phyloP scores from a whole-genome alignment of 371 early-diverging fungal species.

The Mortierella sp. region DNA sequence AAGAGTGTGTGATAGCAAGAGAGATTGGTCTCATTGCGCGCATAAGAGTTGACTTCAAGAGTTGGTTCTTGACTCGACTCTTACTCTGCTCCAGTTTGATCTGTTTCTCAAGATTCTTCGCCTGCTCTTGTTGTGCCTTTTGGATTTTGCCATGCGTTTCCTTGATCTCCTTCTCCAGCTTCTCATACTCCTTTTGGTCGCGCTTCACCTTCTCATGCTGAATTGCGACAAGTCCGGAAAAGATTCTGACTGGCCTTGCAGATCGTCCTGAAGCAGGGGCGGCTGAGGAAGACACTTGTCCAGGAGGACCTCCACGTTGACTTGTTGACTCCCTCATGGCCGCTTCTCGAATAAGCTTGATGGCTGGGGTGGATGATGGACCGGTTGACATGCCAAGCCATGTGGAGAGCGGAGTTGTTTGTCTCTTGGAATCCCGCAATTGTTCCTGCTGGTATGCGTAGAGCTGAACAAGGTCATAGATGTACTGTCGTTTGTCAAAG shows the following conservation, averaged over 20 bases:
- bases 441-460: conserved; percentile 54
- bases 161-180: conserved; percentile 75
- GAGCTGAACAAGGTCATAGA: conserved; percentile 71
- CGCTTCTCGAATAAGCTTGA: conserved; percentile 32
- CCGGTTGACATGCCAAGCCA: conserved; percentile 43
- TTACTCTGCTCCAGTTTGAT: conserved; percentile 65
- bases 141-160: conserved; percentile 74
- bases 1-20: conserved; percentile 36
- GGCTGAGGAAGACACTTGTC: conserved; percentile 16
- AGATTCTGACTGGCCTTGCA: conserved; percentile 45
- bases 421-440: conserved; percentile 14
- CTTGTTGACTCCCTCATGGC: conserved; percentile 20
- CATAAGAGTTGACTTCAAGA: conserved; percentile 63
- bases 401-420: conserved; percentile 28
- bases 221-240: conserved; percentile 66
- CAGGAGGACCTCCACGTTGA: conserved; percentile 9
- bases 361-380: conserved; percentile 13
- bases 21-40: conserved; percentile 55
- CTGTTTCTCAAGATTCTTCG: conserved; percentile 70
- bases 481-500: conserved; percentile 76
- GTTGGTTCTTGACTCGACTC: conserved; percentile 65
- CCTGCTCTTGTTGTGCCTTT: conserved; percentile 77
- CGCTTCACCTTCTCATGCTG: conserved; percentile 77
- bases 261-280: not conserved
- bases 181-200: conserved; percentile 77